A percentile compares a stretch with the other conserved stretches of the same genome.
Evolutionary conservation across 495 filamentous ascomycete genomes (phyloP).

Genomic region (Neurospora tetraspora): DNA sequence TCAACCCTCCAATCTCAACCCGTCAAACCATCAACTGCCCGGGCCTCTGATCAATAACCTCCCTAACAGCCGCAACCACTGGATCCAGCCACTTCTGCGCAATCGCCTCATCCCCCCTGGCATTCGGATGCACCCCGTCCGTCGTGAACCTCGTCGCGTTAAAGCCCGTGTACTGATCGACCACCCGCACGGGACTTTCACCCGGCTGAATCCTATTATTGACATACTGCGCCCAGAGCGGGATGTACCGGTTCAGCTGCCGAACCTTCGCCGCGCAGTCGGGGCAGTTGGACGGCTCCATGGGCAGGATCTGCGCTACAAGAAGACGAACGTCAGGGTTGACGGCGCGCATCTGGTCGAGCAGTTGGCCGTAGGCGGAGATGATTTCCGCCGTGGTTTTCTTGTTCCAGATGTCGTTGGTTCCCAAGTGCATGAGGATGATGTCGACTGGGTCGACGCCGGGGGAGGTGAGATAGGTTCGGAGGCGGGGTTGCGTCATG

Average conservation of each 20-base stretch:
- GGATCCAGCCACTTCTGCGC: slow-evolving; percentile 26
- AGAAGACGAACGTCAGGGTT: slow-evolving; percentile 34
- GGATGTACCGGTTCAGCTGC: slow-evolving; percentile 29
- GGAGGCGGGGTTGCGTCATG: slow-evolving; percentile 25
- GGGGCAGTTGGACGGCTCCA: slow-evolving; percentile 24
- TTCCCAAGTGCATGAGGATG: slow-evolving; percentile 39
- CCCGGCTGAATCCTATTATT: too few species aligned
- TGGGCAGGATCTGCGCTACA: slow-evolving; percentile 38
- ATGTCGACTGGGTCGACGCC: slow-evolving; percentile 14
- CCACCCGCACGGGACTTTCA: slow-evolving; percentile 18
- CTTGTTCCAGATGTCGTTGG: slow-evolving; percentile 35
- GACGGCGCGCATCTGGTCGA: slow-evolving; percentile 30
- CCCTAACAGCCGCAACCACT: slow-evolving; percentile 6
- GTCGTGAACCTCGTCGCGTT: slow-evolving; percentile 19
- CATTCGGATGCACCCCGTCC: slow-evolving; percentile 39
- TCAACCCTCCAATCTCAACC: neutral
- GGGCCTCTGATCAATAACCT: neutral
- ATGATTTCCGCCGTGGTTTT: slow-evolving; percentile 24
- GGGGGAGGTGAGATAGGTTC: slow-evolving; percentile 32
- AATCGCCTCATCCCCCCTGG: slow-evolving; percentile 28
- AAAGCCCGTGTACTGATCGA: slow-evolving; percentile 37
- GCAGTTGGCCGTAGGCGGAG: slow-evolving; percentile 25
- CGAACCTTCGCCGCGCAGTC: slow-evolving; percentile 22
- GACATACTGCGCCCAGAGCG: slow-evolving; percentile 24
- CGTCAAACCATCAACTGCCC: neutral